phyloP scores from a whole-genome alignment of 768 basidiomycete genomes.

The Phaeotremella fagi region DNA sequence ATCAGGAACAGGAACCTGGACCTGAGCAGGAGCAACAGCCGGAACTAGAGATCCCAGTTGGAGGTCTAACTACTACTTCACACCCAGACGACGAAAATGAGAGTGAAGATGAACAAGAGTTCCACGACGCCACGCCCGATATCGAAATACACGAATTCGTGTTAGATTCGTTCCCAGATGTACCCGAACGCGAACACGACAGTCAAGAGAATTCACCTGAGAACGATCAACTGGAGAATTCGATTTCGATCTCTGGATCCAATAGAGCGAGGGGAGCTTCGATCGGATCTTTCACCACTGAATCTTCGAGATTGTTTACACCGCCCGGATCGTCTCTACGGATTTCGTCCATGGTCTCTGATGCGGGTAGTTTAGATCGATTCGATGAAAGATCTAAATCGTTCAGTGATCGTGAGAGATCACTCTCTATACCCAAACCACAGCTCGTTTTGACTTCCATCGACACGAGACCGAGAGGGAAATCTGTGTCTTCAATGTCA shows the following conservation, averaged over 20 bases:
- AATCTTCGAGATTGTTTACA: slow-evolving; percentile 21
- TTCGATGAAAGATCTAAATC: slow-evolving; percentile 1
- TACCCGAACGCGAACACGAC: background rate
- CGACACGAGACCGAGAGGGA: slow-evolving; percentile 33
- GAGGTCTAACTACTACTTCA: background rate
- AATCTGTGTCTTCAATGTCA: slow-evolving; percentile 31
- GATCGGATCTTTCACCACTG: slow-evolving; percentile 23
- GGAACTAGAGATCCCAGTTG: background rate
- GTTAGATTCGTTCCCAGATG: background rate
- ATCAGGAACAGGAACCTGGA: background rate
- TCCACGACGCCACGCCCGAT: slow-evolving; percentile 8
- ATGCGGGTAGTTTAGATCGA: slow-evolving; percentile 11
- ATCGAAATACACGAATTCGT: background rate
- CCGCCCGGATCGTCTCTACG: slow-evolving; percentile 20
- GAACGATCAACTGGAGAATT: background rate
- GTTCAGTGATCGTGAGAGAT: too few relatives aligned
- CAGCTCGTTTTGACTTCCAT: background rate
- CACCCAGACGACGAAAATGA: background rate
- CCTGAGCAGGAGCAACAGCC: too few relatives aligned
- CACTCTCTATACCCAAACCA: background rate
- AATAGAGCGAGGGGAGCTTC: slow-evolving; percentile 14
- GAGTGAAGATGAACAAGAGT: slow-evolving; percentile 15
- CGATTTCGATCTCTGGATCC: background rate
- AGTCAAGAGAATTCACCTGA: background rate
- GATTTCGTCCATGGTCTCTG: slow-evolving; percentile 7